phyloP scores from a whole-genome alignment of 208 protist species.

The Leishmania tropica region DNA sequence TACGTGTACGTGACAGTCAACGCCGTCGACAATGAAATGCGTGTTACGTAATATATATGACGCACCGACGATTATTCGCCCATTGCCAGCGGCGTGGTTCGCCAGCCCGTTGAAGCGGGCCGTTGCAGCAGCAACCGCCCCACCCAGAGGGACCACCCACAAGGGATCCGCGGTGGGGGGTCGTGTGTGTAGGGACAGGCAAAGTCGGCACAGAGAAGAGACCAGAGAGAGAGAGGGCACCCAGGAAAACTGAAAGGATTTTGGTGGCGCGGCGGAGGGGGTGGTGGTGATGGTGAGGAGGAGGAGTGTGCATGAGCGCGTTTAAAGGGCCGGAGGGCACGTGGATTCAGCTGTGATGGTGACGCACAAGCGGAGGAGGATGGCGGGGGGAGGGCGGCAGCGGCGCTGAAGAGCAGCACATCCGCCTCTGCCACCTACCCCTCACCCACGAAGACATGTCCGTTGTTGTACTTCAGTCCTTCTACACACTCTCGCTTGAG shows the following conservation, averaged over 20 bases:
- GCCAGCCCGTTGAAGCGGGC: not conserved
- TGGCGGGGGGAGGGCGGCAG: not conserved
- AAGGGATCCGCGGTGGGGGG: no score
- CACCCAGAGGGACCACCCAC: not conserved
- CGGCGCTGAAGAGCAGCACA: not conserved
- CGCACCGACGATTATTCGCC: not conserved
- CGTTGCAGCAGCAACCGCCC: no score
- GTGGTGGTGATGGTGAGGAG: not conserved
- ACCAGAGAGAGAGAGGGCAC: no score
- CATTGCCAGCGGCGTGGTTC: not conserved
- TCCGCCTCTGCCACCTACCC: not conserved
- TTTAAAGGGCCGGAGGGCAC: not conserved
- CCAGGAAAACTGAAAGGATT: no score
- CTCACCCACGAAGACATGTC: not conserved
- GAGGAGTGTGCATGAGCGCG: not conserved
- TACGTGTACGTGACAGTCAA: not conserved
- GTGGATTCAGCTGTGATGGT: not conserved
- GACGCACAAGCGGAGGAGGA: not conserved
- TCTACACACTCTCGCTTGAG: not conserved
- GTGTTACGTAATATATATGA: not conserved
- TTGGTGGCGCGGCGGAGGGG: not conserved
- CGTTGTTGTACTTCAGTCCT: not conserved
- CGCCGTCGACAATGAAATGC: not conserved
- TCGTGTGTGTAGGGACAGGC: no score
- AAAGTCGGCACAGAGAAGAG: no score